A percentile compares a stretch with the other conserved stretches of the same genome.
phyloP scores from a whole-genome alignment of 1,284 basidiomycete genomes.

The Gymnopus androsaceus region DNA sequence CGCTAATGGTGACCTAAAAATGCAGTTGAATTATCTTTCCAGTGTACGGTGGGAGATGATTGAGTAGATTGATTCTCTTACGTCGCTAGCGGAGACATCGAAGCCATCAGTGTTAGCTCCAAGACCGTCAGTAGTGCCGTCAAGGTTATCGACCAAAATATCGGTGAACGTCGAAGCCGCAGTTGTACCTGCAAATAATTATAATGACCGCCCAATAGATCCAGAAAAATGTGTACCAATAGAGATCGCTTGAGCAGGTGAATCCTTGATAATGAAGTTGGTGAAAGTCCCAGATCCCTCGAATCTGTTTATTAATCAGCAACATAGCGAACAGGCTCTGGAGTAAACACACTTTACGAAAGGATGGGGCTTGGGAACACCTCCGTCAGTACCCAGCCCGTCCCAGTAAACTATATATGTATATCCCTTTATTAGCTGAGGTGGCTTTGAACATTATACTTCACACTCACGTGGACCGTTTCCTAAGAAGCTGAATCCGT shows the following conservation, averaged over 20 bases:
- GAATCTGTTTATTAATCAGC: slow-evolving; percentile 39
- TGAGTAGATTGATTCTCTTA: background rate
- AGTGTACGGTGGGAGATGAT: background rate
- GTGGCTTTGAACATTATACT: too few relatives aligned
- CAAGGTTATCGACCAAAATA: background rate
- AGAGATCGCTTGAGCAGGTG: slow-evolving; percentile 33
- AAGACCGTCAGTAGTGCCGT: background rate
- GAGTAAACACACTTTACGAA: slow-evolving; percentile 48
- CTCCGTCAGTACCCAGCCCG: slow-evolving; percentile 40
- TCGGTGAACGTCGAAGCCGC: background rate
- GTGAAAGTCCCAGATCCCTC: slow-evolving; percentile 52
- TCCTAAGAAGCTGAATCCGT: background rate
- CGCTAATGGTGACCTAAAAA: background rate
- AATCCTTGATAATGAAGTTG: slow-evolving; percentile 30
- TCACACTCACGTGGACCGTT: background rate
- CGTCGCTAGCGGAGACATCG: slow-evolving; percentile 3
- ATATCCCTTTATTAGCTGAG: background rate
- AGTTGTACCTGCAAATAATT: slow-evolving; percentile 22
- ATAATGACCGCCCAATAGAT: slow-evolving; percentile 47
- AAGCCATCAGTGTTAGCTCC: slow-evolving; percentile 3
- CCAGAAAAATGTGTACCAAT: slow-evolving; percentile 19
- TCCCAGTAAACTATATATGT: slow-evolving; percentile 36
- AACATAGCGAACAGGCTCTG: background rate
- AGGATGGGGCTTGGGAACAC: slow-evolving; percentile 43
- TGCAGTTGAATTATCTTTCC: background rate